Evolutionary conservation across 1,284 basidiomycete species (phyloP), one percentile per base, ranked within the genome.

Genomic region (Ganoderma lucidum): DNA sequence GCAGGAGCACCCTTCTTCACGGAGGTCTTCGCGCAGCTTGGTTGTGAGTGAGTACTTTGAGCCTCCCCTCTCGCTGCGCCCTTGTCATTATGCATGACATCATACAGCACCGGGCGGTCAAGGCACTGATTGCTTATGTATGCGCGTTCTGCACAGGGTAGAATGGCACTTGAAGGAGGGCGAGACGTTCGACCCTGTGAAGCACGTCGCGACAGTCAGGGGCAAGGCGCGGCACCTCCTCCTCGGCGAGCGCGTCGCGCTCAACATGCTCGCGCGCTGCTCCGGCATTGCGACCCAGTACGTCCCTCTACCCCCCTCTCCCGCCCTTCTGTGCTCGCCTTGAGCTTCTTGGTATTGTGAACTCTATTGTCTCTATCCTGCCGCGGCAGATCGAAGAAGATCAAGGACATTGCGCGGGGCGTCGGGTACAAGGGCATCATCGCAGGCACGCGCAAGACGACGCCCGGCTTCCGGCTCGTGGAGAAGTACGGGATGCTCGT

Each of bases 401-500:
- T 98, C 79, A 89, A 93, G 70, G 91, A 96, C 76, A 85, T 93
- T n/a, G 96, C 97, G 3, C 82, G 88, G 62, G 84, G 85, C 10
- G 90, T 89, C 70, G 96, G 96, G 0, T 99, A 92, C 84, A 86
- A 90, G 67, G 97, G 98, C 3, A 90, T 94, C 73, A 90, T 99
- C 65, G 97, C 97, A 14, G 97, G 97, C 15, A 99, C 98, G 28
- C 86, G 97, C 70, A 99, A 99, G 86, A 99, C 97, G 0, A 99
- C 97, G 1, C 98, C 97, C n/a, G 95, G 96, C 0, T 99, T 99
- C 84, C 87, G 98, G 62, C 86, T 99, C 19, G 97, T 99, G 6
- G 97, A 99, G 81, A 99, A 99, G 82, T 99, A 99, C 80, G 98
- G 93, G 10, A 99, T 99, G 98, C 84, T 99, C 59, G 96, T 99